These are phyloP conservation scores for Polyplosphaeria fusca DNA, from an alignment of 495 filamentous ascomycete genomes.

Conservation along the genomic window DNA sequence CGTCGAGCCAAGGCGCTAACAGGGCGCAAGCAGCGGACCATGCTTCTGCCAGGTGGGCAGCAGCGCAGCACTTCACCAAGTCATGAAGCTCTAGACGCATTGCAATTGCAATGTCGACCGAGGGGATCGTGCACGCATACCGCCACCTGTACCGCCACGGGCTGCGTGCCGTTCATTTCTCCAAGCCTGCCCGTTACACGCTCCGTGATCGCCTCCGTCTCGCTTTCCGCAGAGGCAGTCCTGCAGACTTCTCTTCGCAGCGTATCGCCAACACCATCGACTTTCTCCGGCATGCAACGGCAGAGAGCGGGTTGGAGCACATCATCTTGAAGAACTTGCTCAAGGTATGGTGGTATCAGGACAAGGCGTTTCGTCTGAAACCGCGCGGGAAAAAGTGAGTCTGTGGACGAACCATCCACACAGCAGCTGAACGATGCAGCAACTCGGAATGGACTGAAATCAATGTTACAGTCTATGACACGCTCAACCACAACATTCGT, in stretches of 20 bases:
- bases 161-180: slow-evolving; percentile 76
- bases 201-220: slow-evolving; percentile 61
- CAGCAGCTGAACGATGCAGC: not conserved
- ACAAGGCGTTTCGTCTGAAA: slow-evolving; percentile 4
- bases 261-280: slow-evolving; percentile 69
- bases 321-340: slow-evolving; percentile 73
- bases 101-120: slow-evolving; percentile 31
- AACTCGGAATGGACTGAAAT: slow-evolving; percentile 12
- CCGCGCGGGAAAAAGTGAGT: too few relatives aligned
- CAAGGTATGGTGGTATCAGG: slow-evolving; percentile 54
- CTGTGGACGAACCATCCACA: too few relatives aligned
- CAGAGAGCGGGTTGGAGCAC: slow-evolving; percentile 70
- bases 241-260: slow-evolving; percentile 54
- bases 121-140: slow-evolving; percentile 72
- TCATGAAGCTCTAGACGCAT: too few relatives aligned
- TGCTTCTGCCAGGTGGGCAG: too few relatives aligned
- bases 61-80: too few relatives aligned
- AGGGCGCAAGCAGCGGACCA: too few relatives aligned
- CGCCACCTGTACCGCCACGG: slow-evolving; percentile 69
- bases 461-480: slow-evolving; percentile 35
- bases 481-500: slow-evolving; percentile 39
- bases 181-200: slow-evolving; percentile 69
- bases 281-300: slow-evolving; percentile 70
- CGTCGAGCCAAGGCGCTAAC: too few relatives aligned
- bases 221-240: slow-evolving; percentile 62